Conservation (phyloP, 345 rosid species). For the Gossypium anomalum region DNA sequence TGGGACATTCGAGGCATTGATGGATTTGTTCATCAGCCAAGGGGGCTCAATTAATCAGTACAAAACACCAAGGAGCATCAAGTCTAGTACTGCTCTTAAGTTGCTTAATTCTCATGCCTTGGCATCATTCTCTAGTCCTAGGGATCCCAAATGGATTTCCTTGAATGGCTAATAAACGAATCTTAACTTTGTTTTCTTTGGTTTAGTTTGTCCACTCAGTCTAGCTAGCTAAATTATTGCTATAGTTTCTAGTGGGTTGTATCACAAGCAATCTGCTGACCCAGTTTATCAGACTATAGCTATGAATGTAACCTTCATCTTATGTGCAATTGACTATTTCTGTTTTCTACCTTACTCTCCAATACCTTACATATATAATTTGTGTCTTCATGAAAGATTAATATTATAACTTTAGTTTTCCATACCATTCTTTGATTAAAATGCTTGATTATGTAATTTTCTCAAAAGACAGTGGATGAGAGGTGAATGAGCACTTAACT, state of each 20-base stretch:
- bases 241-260: neutral
- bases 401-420: neutral
- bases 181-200: neutral
- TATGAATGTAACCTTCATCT: constrained; percentile 1
- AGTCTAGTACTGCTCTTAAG: constrained; percentile 29
- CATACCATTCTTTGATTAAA: too few species aligned
- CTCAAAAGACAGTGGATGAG: neutral
- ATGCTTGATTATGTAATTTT: neutral
- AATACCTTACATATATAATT: neutral
- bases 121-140: constrained; percentile 55
- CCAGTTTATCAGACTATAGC: neutral
- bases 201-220: neutral
- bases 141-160: constrained; percentile 57
- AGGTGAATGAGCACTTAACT: neutral
- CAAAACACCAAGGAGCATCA: constrained; percentile 6
- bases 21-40: constrained; percentile 54
- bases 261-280: neutral
- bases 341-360: neutral
- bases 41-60: constrained; percentile 23
- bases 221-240: neutral
- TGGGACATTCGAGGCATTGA: constrained; percentile 49
- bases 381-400: neutral
- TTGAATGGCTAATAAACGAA: neutral
- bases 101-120: constrained; percentile 50
- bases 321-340: neutral